Percentiles rank a stretch among this genome's conserved stretches.
Conservation (phyloP, 1,284 basidiomycete species). For the Boletus nobilissimus region DNA sequence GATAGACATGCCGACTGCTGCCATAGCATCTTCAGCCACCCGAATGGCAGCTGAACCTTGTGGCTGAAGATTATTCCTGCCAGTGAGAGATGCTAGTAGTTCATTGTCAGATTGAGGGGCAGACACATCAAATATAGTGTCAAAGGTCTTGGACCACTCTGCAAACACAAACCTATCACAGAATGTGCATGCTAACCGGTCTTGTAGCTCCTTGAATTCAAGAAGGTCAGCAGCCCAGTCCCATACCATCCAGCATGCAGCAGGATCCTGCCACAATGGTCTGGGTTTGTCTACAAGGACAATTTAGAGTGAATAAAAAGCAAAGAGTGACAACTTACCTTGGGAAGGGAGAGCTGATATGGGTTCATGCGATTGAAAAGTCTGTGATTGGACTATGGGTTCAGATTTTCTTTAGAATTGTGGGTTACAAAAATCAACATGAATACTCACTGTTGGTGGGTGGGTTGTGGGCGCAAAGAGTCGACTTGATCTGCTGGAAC, state of each 20-base stretch:
- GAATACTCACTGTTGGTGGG: neutral
- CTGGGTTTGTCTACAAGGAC: neutral
- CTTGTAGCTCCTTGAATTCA: neutral
- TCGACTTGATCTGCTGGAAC: neutral
- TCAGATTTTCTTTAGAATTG: too few species aligned
- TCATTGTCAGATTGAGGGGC: neutral
- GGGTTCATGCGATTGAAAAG: too few species aligned
- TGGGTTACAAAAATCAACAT: neutral
- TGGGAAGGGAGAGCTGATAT: neutral
- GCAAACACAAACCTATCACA: neutral
- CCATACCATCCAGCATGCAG: conserved; percentile 3
- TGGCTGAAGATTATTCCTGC: neutral
- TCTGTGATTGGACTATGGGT: too few species aligned
- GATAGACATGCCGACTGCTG: neutral
- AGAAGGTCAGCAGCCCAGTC: neutral
- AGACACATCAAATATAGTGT: neutral
- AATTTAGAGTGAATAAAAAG: neutral
- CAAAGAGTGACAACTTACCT: neutral
- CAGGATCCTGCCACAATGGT: neutral
- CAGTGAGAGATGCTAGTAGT: neutral
- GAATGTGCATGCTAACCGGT: neutral
- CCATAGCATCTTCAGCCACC: neutral
- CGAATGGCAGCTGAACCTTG: neutral
- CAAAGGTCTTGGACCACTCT: conserved; percentile 1
- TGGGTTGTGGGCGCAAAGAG: neutral